Percentiles rank a stretch among this genome's conserved stretches.
Evolutionary conservation across 345 rosid genomes (phyloP).

Genomic region (Dovyalis caffra): DNA sequence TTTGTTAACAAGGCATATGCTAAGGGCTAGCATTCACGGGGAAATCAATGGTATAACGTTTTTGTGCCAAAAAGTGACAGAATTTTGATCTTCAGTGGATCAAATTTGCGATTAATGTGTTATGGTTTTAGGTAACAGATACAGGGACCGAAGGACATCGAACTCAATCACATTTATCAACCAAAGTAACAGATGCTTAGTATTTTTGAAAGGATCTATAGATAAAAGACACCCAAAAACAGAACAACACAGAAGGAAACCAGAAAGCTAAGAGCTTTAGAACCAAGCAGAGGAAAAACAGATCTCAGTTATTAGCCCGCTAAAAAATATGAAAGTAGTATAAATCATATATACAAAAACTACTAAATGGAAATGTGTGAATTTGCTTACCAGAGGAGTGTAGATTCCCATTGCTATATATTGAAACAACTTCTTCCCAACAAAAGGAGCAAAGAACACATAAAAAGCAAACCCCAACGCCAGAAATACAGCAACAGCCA

Average conservation of each 20-base stretch:
- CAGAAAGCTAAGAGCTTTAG: conserved; percentile 2
- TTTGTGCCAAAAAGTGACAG: conserved; percentile 4
- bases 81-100: not conserved
- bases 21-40: not conserved
- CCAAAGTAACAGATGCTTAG: conserved; percentile 10
- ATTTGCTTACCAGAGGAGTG: conserved; percentile 80
- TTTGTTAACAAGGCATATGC: not conserved
- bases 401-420: conserved; percentile 82
- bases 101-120: conserved; percentile 7
- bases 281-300: conserved; percentile 25
- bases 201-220: conserved; percentile 16
- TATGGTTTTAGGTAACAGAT: not conserved
- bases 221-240: conserved; percentile 14
- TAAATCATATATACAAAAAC: not conserved
- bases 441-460: conserved; percentile 98
- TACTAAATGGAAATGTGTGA: not conserved
- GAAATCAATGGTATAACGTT: not conserved
- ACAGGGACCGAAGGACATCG: conserved; percentile 28
- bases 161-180: conserved; percentile 14
- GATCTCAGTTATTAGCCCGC: conserved; percentile 40
- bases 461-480: conserved; percentile 97
- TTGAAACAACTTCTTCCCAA: conserved; percentile 78
- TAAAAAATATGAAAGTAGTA: not conserved
- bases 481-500: conserved; percentile 96
- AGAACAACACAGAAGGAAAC: conserved; percentile 15